Conservation (phyloP, 2,329 filamentous ascomycete species). For the Fusarium sterilihyphosum region DNA sequence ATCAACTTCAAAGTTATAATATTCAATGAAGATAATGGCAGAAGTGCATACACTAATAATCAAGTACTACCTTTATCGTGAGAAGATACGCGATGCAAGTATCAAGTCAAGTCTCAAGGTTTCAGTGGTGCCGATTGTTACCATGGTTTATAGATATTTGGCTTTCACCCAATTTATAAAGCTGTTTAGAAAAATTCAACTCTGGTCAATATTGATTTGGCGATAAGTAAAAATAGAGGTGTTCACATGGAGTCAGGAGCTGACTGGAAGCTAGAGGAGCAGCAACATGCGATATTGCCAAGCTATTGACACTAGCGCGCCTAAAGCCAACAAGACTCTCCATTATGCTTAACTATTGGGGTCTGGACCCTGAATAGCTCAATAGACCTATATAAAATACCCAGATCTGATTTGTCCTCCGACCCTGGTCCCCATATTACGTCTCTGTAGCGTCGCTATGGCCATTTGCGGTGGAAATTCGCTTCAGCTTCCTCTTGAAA, state of each 20-base stretch:
- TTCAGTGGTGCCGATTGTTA: neutral
- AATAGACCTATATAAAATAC: neutral
- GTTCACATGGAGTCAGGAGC: neutral
- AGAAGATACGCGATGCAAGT: neutral
- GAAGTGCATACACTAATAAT: fast-evolving
- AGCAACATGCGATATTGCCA: neutral
- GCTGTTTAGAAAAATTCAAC: neutral
- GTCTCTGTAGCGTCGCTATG: neutral
- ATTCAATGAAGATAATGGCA: neutral
- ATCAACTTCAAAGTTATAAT: neutral
- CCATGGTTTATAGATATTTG: neutral
- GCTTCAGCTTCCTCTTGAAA: neutral
- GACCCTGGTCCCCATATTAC: neutral
- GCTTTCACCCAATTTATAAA: neutral
- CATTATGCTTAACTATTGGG: neutral
- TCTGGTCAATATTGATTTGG: neutral
- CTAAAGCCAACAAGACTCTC: neutral
- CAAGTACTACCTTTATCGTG: neutral
- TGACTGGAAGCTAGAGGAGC: neutral
- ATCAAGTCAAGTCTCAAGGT: neutral
- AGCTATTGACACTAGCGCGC: neutral
- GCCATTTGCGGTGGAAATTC: neutral
- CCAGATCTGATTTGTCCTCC: neutral
- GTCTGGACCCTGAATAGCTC: neutral
- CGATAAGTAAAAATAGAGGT: neutral